Conservation (phyloP, 2,329 filamentous ascomycete genomes). For the Remersonia thermophila region DNA sequence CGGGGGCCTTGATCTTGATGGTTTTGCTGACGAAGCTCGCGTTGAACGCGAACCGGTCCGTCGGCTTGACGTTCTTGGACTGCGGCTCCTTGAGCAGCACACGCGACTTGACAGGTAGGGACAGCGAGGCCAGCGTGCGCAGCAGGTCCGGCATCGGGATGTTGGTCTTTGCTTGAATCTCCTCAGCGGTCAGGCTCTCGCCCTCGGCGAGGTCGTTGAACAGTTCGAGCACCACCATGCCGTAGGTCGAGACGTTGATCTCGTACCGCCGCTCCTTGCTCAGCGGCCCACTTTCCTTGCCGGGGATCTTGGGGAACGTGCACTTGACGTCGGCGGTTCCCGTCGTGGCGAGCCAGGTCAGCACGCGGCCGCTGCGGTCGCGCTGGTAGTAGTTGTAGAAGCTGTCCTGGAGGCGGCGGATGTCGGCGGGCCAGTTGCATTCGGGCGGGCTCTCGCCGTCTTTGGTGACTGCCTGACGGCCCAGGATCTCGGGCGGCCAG, state of each 20-base stretch:
- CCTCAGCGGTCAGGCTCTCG: constrained; percentile 48
- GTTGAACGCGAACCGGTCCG: constrained; percentile 76
- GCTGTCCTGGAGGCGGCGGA: constrained; percentile 65
- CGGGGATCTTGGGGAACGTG: constrained; percentile 57
- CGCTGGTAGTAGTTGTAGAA: constrained; percentile 83
- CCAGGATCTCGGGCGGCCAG: constrained; percentile 88
- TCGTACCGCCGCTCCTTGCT: constrained; percentile 67
- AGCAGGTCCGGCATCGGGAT: constrained; percentile 64
- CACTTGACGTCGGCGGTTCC: constrained; percentile 82
- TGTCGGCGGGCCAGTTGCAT: constrained; percentile 63
- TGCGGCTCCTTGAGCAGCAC: constrained; percentile 71
- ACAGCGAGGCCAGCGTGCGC: constrained; percentile 68
- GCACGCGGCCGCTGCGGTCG: constrained; percentile 74
- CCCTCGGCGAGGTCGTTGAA: constrained; percentile 65
- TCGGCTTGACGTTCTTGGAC: constrained; percentile 62
- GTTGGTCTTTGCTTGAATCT: constrained; percentile 71
- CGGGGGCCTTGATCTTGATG: constrained; percentile 78
- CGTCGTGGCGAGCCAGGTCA: constrained; percentile 64
- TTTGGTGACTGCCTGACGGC: constrained; percentile 36
- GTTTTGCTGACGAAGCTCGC: constrained; percentile 68
- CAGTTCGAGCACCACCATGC: constrained; percentile 76
- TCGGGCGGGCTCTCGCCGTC: constrained; percentile 31
- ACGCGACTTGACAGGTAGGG: constrained; percentile 70
- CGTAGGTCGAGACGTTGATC: constrained; percentile 82
- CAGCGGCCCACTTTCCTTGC: constrained; percentile 51